Evolutionary conservation across 306 rosid genomes (phyloP), one percentile per base, ranked within the genome.

Genomic region (Pterocarpus santalinus): DNA sequence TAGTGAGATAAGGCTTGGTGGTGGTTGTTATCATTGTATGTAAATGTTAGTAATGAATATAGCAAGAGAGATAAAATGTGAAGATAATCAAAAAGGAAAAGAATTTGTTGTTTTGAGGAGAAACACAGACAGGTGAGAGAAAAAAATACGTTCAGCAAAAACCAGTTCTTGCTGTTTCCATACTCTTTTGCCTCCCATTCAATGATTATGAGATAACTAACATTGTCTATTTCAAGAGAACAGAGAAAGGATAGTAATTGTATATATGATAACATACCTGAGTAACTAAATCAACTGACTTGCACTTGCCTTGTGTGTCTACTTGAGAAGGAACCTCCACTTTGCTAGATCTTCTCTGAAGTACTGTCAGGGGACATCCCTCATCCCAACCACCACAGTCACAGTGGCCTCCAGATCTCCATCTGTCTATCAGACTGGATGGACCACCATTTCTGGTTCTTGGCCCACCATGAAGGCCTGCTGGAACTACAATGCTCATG

Each of bases 351-450:
- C 81, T 69, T 65, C 89, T 88, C 77, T 90, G 80, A 70, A 92
- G 91, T 41, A 94, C 85, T 3, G 97, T 92, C 58, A 96, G 85
- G 73, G 98, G 95, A 70, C 99, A 96, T 65, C 99, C 99, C 72
- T 90, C 82, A 83, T 96, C 99, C 99, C 99, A 96, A 87, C 99
- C 99, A 65, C 98, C 99, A 82, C 99, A 96, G 79, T 94, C 95
- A 73, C 99, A 96, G 52, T 39, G 86, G 51, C 99, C 98, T 5
- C 90, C 92, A 4, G 97, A 96, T 87, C 88, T 87, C 99, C 99
- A 96, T 79, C 98, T 89, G 44, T 96, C 97, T 17, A 75, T 88
- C 81, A 96, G 89, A 85, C 92, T 90, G 8, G 97, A 96, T 8
- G 97, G 98, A 30, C 99, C 99, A 1, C 91, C 85, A 52, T 81